Conservation (phyloP, 371 early-diverging fungal species). For the Fennellomyces sp. region DNA sequence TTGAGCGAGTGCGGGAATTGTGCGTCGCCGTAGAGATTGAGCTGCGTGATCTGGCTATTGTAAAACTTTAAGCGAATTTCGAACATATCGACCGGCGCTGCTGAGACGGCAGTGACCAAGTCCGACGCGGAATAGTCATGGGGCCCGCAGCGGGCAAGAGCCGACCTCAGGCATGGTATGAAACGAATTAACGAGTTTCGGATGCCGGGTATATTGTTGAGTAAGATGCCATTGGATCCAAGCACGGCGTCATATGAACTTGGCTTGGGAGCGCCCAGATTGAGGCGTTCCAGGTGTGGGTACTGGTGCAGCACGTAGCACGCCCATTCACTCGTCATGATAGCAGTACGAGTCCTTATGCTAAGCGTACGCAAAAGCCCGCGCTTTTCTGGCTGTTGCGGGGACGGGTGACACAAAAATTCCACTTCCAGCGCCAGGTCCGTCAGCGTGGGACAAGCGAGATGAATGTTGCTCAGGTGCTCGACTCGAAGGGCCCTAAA, state of each 20-base stretch:
- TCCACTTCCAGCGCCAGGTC: background rate
- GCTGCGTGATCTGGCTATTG: background rate
- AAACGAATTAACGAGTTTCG: background rate
- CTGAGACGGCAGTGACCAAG: background rate
- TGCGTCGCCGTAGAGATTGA: background rate
- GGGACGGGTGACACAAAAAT: background rate
- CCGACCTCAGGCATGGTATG: background rate
- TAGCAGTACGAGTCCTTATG: background rate
- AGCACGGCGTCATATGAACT: background rate
- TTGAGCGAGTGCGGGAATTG: background rate
- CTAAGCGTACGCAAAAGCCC: background rate
- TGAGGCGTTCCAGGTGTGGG: background rate
- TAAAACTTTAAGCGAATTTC: background rate
- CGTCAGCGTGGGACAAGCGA: background rate
- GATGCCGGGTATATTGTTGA: background rate
- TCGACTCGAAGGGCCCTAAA: background rate
- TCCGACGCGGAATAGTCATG: background rate
- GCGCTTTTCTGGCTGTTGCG: background rate
- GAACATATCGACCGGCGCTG: background rate
- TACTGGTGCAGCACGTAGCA: background rate
- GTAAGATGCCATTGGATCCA: background rate
- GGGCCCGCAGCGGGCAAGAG: background rate
- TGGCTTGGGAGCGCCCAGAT: background rate
- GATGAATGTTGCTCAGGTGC: background rate
- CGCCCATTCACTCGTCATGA: background rate